A percentile compares a stretch with the other conserved stretches of the same genome.
phyloP scores from a whole-genome alignment of 352 stramenopile species.

The Blastocystis sp. region DNA sequence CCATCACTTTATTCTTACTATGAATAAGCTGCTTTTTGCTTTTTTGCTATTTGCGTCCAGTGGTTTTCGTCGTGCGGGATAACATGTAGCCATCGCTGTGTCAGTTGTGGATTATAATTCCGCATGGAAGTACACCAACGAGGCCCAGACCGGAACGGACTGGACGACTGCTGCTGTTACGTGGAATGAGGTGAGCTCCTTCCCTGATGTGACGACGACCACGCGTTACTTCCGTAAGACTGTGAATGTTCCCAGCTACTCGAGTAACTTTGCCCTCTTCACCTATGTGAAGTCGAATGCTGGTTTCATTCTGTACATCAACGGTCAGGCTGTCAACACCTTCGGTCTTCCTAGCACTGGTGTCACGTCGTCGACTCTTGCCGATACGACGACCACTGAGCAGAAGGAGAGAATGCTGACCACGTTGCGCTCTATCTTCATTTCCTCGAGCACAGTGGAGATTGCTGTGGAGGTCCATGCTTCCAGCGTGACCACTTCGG shows the following conservation, averaged over 20 bases:
- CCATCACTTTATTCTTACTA: neutral
- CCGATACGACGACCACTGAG: neutral
- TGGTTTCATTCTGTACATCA: conserved; percentile 42
- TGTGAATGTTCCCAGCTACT: neutral
- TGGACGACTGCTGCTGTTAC: conserved; percentile 17
- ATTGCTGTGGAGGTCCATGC: conserved; percentile 40
- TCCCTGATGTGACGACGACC: conserved; percentile 10
- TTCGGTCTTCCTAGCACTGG: neutral
- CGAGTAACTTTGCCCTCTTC: conserved; percentile 1
- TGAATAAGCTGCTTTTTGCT: neutral
- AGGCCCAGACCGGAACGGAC: neutral
- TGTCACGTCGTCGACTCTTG: neutral
- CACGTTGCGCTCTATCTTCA: neutral
- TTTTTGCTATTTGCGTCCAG: neutral
- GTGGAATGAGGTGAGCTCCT: neutral
- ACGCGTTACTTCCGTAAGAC: conserved; percentile 51
- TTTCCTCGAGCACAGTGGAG: neutral
- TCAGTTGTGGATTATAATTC: neutral
- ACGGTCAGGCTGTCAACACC: neutral
- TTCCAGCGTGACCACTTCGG: neutral
- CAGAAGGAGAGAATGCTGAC: neutral
- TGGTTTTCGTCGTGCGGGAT: neutral
- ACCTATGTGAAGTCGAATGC: neutral
- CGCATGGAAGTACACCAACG: conserved; percentile 9
- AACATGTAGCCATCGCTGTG: neutral